Evolutionary conservation across 495 filamentous ascomycete genomes (phyloP).

Genomic region (Aspergillus taichungensis): DNA sequence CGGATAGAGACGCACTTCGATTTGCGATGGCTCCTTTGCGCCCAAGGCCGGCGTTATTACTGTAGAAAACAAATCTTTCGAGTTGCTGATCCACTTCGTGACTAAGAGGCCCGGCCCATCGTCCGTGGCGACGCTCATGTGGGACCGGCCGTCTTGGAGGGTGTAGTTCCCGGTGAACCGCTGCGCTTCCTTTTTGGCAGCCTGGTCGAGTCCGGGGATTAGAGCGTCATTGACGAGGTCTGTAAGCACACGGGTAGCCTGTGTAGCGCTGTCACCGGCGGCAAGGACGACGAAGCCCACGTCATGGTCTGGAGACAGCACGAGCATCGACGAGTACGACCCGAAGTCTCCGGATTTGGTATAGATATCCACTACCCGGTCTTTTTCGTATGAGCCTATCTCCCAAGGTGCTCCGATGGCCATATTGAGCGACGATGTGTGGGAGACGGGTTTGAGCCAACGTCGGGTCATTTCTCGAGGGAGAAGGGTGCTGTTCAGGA

Average conservation of each 20-base stretch:
- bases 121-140: constrained; percentile 33
- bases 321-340: constrained; percentile 36
- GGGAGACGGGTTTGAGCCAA: constrained; percentile 48
- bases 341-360: constrained; percentile 45
- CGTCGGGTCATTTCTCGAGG: constrained; percentile 34
- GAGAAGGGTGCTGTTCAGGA: constrained; percentile 43
- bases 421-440: constrained; percentile 37
- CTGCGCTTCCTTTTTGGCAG: constrained; percentile 32
- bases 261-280: constrained; percentile 21
- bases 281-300: constrained; percentile 43
- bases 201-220: constrained; percentile 37
- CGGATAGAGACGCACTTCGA: constrained; percentile 41
- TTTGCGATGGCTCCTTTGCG: neutral
- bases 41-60: constrained; percentile 6
- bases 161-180: constrained; percentile 34
- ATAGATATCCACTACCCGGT: constrained; percentile 41
- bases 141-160: constrained; percentile 23
- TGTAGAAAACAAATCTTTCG: constrained; percentile 29
- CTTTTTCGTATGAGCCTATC: constrained; percentile 19
- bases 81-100: constrained; percentile 29
- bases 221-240: constrained; percentile 27
- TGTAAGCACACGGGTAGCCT: constrained; percentile 14
- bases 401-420: constrained; percentile 52
- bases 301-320: constrained; percentile 43
- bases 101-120: constrained; percentile 34